phyloP scores from a whole-genome alignment of 768 basidiomycete species.

The Trametes villosa region DNA sequence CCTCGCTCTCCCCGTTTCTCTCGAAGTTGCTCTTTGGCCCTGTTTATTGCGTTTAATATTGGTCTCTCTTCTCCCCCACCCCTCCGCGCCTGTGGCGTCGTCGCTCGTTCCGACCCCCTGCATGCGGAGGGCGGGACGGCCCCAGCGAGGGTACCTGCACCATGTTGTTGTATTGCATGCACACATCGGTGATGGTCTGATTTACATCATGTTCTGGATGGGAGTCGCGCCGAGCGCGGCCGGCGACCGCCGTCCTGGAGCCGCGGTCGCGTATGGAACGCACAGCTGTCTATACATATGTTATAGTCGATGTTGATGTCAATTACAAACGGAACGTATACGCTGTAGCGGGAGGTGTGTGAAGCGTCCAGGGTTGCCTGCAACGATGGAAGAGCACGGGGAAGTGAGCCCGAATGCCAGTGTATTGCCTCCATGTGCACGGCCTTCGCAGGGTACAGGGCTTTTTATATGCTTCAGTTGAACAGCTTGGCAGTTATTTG shows the following conservation, averaged over 20 bases:
- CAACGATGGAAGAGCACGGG: no score
- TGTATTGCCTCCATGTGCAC: no score
- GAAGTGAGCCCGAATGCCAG: no score
- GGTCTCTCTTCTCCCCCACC: constrained; percentile 1
- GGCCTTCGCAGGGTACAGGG: no score
- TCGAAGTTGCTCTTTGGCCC: constrained; percentile 8
- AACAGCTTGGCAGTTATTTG: no score
- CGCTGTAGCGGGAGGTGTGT: not conserved
- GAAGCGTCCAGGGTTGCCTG: not conserved
- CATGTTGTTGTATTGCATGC: constrained; percentile 27
- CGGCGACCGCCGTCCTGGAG: constrained; percentile 22
- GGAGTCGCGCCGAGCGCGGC: constrained; percentile 18
- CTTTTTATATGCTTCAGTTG: no score
- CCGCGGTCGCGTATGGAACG: constrained; percentile 17
- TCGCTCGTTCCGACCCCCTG: constrained; percentile 23
- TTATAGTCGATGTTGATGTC: constrained; percentile 4
- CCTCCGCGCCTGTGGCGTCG: constrained; percentile 27
- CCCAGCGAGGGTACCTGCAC: constrained; percentile 26
- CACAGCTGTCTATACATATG: constrained; percentile 7
- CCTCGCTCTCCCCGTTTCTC: constrained; percentile 9
- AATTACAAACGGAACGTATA: constrained; percentile 1
- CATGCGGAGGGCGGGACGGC: constrained; percentile 33
- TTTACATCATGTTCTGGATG: constrained; percentile 18
- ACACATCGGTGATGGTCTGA: constrained; percentile 15
- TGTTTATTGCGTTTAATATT: constrained; percentile 23